Evolutionary conservation across 2,329 filamentous ascomycete species (phyloP).

Genomic region (Orbilia oligospora): DNA sequence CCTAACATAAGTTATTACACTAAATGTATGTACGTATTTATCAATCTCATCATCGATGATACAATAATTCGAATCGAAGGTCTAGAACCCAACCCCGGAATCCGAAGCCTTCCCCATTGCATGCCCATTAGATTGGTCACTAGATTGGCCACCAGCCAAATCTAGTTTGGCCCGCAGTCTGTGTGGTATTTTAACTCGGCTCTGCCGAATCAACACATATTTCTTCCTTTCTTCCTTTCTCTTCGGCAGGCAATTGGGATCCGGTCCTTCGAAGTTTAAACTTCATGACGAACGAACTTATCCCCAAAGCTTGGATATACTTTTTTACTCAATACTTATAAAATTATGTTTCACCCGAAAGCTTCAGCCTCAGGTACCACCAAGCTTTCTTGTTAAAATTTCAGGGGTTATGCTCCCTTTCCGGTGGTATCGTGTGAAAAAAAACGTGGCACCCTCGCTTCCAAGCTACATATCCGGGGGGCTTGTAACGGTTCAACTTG

Average conservation of each 20-base stretch:
- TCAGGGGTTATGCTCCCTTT: not conserved
- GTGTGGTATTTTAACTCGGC: slow-evolving; percentile 34
- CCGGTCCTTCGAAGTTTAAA: no score
- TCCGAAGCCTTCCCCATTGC: not conserved
- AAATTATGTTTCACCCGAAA: no score
- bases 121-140: no score
- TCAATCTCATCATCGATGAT: no score
- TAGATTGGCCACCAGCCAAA: not conserved
- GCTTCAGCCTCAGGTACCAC: slow-evolving; percentile 14
- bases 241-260: no score
- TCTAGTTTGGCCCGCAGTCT: not conserved
- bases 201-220: slow-evolving; percentile 28
- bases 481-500: no score
- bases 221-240: not conserved
- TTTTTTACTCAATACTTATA: no score
- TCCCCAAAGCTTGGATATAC: not conserved
- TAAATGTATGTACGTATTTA: no score
- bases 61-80: not conserved
- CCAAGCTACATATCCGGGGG: slow-evolving; percentile 1
- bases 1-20: no score
- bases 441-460: slow-evolving; percentile 1
- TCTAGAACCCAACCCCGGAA: not conserved
- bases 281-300: not conserved
- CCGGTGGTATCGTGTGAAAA: not conserved
- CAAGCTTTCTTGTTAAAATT: no score